phyloP scores from a whole-genome alignment of 495 filamentous ascomycete species.

The Amphirosellinia nigrospora region DNA sequence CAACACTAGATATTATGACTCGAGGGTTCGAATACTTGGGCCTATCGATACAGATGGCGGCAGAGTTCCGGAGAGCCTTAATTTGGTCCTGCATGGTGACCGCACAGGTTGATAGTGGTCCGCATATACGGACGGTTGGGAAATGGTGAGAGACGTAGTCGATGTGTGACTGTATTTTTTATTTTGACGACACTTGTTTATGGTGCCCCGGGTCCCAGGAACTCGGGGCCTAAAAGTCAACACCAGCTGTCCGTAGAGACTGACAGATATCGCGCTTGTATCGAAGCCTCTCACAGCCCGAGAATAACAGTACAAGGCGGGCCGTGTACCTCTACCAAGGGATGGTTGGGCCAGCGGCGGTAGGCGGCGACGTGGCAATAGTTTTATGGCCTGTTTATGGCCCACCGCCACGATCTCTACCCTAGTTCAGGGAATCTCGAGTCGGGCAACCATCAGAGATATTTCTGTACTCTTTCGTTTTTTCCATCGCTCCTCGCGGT shows the following conservation, averaged over 20 bases:
- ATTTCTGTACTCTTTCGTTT: slow-evolving; percentile 9
- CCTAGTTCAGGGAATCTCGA: slow-evolving; percentile 12
- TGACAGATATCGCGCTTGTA: slow-evolving; percentile 14
- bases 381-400: slow-evolving; percentile 22
- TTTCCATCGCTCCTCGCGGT: slow-evolving; percentile 18
- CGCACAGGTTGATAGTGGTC: slow-evolving; percentile 11
- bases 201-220: slow-evolving; percentile 9
- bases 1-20: slow-evolving; percentile 29
- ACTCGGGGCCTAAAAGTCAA: slow-evolving; percentile 15
- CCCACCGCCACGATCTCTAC: slow-evolving; percentile 27
- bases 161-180: slow-evolving; percentile 20
- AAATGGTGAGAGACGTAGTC: slow-evolving; percentile 3
- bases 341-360: slow-evolving; percentile 26
- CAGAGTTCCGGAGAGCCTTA: slow-evolving; percentile 13
- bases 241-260: slow-evolving; percentile 5
- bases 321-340: slow-evolving; percentile 15
- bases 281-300: slow-evolving; percentile 18
- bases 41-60: slow-evolving; percentile 10
- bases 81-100: slow-evolving; percentile 17
- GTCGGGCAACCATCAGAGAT: slow-evolving; percentile 21
- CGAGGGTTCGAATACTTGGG: slow-evolving; percentile 23
- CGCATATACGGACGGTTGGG: slow-evolving; percentile 14
- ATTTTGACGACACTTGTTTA: slow-evolving; percentile 9
- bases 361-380: slow-evolving; percentile 27
- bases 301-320: slow-evolving; percentile 21